Evolutionary conservation across 306 rosid species (phyloP).

Genomic region (Canavalia gladiata): DNA sequence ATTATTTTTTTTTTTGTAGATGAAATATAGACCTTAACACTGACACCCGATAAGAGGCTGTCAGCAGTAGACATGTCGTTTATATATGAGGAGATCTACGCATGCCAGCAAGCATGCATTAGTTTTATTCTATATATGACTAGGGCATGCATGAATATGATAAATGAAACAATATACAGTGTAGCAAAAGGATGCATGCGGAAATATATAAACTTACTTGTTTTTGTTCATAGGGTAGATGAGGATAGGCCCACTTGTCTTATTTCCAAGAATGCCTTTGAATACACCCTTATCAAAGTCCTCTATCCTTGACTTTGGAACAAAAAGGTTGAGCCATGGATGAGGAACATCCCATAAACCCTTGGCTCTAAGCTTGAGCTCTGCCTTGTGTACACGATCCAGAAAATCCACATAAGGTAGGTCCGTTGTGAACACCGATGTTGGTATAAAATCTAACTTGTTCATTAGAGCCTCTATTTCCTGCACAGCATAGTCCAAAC

Average conservation of each 20-base stretch:
- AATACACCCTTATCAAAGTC: constrained; percentile 91
- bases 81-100: constrained; percentile 37
- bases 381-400: constrained; percentile 95
- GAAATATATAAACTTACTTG: constrained; percentile 67
- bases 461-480: constrained; percentile 68
- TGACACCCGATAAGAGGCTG: constrained; percentile 46
- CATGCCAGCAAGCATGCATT: constrained; percentile 48
- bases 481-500: constrained; percentile 52
- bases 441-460: constrained; percentile 69
- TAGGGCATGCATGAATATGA: constrained; percentile 41
- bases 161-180: background rate
- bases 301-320: constrained; percentile 84
- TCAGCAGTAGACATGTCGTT: constrained; percentile 36
- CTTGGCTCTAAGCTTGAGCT: constrained; percentile 87
- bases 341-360: constrained; percentile 95
- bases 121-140: constrained; percentile 34
- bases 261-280: constrained; percentile 91
- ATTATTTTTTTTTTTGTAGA: background rate
- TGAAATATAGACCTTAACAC: constrained; percentile 34
- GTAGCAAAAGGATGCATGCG: constrained; percentile 22
- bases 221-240: constrained; percentile 93
- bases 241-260: constrained; percentile 96
- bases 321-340: constrained; percentile 98
- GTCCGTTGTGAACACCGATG: constrained; percentile 86
- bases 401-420: constrained; percentile 86